Percentiles rank a stretch among this genome's conserved stretches.
These are phyloP conservation scores for Colletotrichum cordylinicola DNA, from an alignment of 2,329 filamentous ascomycete species.

Conservation along the genomic window DNA sequence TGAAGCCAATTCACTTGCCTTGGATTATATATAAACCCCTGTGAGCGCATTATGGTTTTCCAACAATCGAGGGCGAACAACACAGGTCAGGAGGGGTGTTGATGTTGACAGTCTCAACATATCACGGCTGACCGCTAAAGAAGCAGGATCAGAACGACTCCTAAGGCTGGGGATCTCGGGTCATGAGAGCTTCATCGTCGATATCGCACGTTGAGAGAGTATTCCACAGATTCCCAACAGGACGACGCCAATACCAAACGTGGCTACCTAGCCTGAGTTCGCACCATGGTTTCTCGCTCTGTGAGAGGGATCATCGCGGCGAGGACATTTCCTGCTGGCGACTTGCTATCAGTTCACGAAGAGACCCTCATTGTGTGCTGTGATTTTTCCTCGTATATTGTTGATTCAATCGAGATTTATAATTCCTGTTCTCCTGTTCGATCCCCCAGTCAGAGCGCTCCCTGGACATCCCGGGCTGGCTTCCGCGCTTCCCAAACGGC, in stretches of 20 bases:
- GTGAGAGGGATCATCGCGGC: not conserved
- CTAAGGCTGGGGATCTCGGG: not conserved
- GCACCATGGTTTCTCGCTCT: not conserved
- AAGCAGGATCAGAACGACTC: not conserved
- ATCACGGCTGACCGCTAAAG: not conserved
- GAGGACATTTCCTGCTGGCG: too few relatives aligned
- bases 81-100: too few relatives aligned
- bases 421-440: not conserved
- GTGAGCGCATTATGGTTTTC: not conserved
- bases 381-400: not conserved
- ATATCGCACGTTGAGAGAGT: too few relatives aligned
- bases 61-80: too few relatives aligned
- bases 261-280: not conserved
- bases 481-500: accelerated
- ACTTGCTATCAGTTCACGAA: too few relatives aligned
- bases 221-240: not conserved
- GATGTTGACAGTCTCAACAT: not conserved
- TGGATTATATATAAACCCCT: accelerated
- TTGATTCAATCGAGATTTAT: not conserved
- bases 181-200: not conserved
- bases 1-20: not conserved
- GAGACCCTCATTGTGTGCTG: not conserved
- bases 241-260: not conserved
- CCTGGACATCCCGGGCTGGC: too few relatives aligned
- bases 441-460: not conserved